Evolutionary conservation across 208 protist species (phyloP).

Genomic region (Acanthamoeba triangularis): DNA sequence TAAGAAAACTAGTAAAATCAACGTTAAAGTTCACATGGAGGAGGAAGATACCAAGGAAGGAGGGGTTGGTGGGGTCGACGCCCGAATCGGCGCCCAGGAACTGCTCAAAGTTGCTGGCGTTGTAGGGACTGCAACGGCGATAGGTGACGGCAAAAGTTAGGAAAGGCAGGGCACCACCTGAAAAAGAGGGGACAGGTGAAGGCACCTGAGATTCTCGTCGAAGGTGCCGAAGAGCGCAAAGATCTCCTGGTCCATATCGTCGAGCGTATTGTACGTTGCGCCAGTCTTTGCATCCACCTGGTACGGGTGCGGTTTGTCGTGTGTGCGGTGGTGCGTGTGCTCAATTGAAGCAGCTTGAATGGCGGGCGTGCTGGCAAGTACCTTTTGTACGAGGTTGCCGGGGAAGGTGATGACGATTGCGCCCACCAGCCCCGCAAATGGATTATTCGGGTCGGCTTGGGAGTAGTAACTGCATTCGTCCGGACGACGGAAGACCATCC

Average conservation of each 20-base stretch:
- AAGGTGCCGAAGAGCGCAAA: not conserved
- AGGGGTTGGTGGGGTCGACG: not conserved
- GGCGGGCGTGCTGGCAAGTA: not conserved
- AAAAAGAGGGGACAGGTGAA: not conserved
- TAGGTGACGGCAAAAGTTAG: not conserved
- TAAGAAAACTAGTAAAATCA: not conserved
- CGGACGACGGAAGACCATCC: not conserved
- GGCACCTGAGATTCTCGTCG: slow-evolving; percentile 20
- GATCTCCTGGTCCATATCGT: slow-evolving; percentile 7
- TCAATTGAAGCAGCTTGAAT: not conserved
- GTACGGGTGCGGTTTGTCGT: not conserved
- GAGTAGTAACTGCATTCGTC: not conserved
- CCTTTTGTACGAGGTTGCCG: not conserved
- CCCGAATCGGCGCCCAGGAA: not conserved
- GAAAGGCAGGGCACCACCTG: not conserved
- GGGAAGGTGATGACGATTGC: not conserved
- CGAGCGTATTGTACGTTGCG: not conserved
- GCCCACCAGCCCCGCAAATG: not conserved
- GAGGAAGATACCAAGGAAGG: not conserved
- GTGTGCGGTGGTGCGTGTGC: not conserved
- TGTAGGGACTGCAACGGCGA: not conserved
- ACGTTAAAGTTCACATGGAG: not conserved
- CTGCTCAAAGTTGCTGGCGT: not conserved
- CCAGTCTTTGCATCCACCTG: not conserved
- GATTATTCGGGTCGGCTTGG: not conserved